Evolutionary conservation across 495 filamentous ascomycete species (phyloP), one percentile per base, ranked within the genome.

Genomic region (Tuber magnatum): DNA sequence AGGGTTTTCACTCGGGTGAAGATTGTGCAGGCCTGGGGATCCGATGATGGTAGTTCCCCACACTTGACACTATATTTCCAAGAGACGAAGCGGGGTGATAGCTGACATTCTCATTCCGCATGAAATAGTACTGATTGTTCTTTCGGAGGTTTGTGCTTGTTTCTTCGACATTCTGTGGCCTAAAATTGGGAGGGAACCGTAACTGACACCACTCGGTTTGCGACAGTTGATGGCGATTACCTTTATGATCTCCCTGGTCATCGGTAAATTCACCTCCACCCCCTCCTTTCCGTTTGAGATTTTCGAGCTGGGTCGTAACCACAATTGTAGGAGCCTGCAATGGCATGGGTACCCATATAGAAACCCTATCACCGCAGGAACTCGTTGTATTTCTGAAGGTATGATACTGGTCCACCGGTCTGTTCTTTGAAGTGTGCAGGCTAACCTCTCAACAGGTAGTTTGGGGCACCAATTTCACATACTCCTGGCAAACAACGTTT

Each of bases 261-360:
- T 74, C 22, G 39, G 73, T 74, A 44, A 42, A 46, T 74, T 10
- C 16, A 40, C n/a, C 24, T n/a, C n/a, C 28, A 39, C 12, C 56
- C 35, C 35, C 22, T 20, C 32, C 48, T 56, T 28, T 42, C 51
- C 3, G 4, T 70, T 24, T 71, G 16, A 38, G 1, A 18, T 43
- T 9, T 70, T 74, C 48, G 2, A 56, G 10, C 48, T 56, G 12
- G 24, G 3, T 56, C 48, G 12, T 56, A 28, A 24, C 48, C 28
- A 56, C 24, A 35, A 14, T 40, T 28, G 18, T 40, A 70, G 73
- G 28, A 48, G 32, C 42, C 43, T 14, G 1, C 7, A 32, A 71
- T 70, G 73, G 73, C 5, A 32, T 74, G 41, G 73, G 73, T 18
- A 16, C 41, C 35, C 73, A 74, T 74, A 70, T 74, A 28, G 18